Evolutionary conservation across 2,329 filamentous ascomycete genomes (phyloP), one percentile per base, ranked within the genome.

Genomic region (Penicillium palitans): DNA sequence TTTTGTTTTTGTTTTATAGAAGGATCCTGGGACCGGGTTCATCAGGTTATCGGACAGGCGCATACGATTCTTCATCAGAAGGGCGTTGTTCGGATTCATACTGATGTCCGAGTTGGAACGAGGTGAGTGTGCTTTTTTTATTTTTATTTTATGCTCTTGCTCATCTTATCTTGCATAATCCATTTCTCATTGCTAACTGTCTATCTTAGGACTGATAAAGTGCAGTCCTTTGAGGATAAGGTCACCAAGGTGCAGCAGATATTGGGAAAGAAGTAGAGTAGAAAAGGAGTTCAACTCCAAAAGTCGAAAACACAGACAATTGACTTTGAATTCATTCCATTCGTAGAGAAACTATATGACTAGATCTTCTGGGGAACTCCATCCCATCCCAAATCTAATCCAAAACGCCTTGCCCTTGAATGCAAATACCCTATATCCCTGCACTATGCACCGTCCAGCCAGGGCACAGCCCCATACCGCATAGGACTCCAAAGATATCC

Each of bases 11-110:
- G n/a, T 21, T 52, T n/a, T 19, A 24, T 66, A 96, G 93, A 98
- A 79, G 95, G 93, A 2, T 84, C 87, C 41, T 98, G 95, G 93
- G 90, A 96, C 64, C 85, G 90, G 33, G 92, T 96, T 58, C 92
- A 96, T 83, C 81, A 80, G 56, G 83, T 93, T 29, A 90, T 96
- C 65, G 92, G 92, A n/a, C 90, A 93, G 78, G 90, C 90, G 4
- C 92, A 96, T 77, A 83, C 84, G 0, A 79, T 91, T 47, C 84
- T 96, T 24, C 92, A 96, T 71, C 78, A 86, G 60, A 84, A 86
- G 60, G 91, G 91, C n/a, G 84, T 91, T 35, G 81, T 90, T 60
- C 82, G 95, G 55, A 90, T 98, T 41, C 93, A 98, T 80, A 90
- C 87, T 29, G 92, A 93, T 72, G 93, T 98, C 78, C 82, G 93